Evolutionary conservation across 2,329 filamentous ascomycete species (phyloP), one percentile per base, ranked within the genome.

Genomic region (Aspergillus glaucus): DNA sequence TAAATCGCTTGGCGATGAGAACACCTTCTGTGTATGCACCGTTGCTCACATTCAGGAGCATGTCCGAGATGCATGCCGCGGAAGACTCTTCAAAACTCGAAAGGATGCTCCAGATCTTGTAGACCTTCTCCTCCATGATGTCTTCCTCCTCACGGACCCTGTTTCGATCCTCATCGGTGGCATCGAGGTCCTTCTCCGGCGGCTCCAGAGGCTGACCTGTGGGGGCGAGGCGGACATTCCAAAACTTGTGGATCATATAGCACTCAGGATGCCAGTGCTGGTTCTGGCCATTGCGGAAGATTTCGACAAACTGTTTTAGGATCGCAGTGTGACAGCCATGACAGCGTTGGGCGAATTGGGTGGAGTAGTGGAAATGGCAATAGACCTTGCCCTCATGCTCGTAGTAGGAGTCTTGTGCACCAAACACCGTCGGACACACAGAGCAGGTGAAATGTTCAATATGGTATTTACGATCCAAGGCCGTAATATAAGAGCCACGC

Each of bases 171-270:
- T 85, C 81, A 43, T 84, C 78, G 34, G 79, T 82, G 10, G 83
- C 83, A 55, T 84, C 77, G 37, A 72, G 70, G 45, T 80, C 76
- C 9, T 69, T 58, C 46, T 71, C 65, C 3, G 68, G 65, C 15
- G 60, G 70, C 49, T 77, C 72, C 32, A 75, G 63, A 9, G 70
- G 65, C 49, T 83, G 77, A 37, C 79, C 77, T 9, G 80, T 76
- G 22, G 83, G 79, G 9, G 84, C 82, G 34, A 98, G 76, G 45
- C 93, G 85, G 51, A 98, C 93, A 65, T 97, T 98, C 93, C 93
- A 98, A 71, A 97, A 98, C 64, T 98, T 98, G 74, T 98, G 93
- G 54, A 98, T 98, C 93, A 98, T 98, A 71, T 98, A 98, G 70
- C 93, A 98, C 71, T 98, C 93, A 2, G 93, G 93, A 66, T 98